Conservation (phyloP, 2,329 filamentous ascomycete species). For the Hymenoscyphus salicellus region DNA sequence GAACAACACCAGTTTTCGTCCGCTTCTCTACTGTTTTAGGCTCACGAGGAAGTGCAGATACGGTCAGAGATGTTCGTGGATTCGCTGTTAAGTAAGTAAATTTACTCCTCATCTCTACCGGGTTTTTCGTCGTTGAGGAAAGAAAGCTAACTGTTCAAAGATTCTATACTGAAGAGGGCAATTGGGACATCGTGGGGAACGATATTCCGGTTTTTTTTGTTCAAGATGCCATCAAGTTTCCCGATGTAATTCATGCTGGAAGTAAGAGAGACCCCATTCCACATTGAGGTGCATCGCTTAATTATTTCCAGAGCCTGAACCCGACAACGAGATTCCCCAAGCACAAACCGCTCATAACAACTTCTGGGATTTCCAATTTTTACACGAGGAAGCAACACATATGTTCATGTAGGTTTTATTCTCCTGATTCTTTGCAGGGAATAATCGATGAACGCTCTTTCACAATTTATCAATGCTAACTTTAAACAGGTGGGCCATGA, state of each 20-base stretch:
- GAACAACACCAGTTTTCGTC: conserved; percentile 64
- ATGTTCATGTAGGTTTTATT: conserved; percentile 57
- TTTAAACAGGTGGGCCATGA: conserved; percentile 61
- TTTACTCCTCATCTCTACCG: too few relatives aligned
- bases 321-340: conserved; percentile 68
- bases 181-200: conserved; percentile 73
- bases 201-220: conserved; percentile 76
- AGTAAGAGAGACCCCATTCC: conserved; percentile 22
- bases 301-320: conserved; percentile 57
- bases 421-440: too few relatives aligned
- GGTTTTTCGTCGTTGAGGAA: too few relatives aligned
- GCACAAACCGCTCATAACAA: conserved; percentile 70
- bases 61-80: conserved; percentile 77
- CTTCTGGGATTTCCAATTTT: conserved; percentile 71
- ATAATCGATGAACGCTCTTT: too few relatives aligned
- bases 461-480: too few relatives aligned
- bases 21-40: conserved; percentile 78
- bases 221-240: conserved; percentile 72
- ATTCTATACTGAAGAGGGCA: conserved; percentile 74
- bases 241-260: conserved; percentile 57
- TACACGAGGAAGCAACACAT: conserved; percentile 70
- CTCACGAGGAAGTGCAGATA: conserved; percentile 73
- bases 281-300: too few relatives aligned
- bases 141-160: too few relatives aligned
- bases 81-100: conserved; percentile 63